Evolutionary conservation across 768 basidiomycete genomes (phyloP).

Genomic region (Russula sp.): DNA sequence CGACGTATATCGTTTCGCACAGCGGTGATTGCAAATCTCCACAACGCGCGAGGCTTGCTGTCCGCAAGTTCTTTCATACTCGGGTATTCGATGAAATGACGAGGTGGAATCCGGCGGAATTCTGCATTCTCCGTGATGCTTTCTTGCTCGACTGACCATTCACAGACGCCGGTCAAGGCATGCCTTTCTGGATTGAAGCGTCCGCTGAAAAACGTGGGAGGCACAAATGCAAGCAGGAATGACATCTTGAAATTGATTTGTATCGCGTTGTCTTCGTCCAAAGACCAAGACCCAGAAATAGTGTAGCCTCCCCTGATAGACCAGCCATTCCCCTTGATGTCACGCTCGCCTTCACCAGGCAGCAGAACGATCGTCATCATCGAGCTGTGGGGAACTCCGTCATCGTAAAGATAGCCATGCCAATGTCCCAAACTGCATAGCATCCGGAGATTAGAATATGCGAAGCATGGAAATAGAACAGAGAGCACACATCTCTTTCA

Average conservation of each 20-base stretch:
- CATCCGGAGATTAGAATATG: neutral
- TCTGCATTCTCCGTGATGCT: slow-evolving; percentile 12
- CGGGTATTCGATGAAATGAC: slow-evolving; percentile 24
- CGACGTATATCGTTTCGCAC: slow-evolving; percentile 23
- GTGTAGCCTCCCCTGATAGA: slow-evolving; percentile 7
- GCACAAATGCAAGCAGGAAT: slow-evolving; percentile 7
- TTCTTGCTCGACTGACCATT: neutral
- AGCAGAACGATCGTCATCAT: slow-evolving; percentile 12
- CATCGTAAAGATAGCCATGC: slow-evolving; percentile 15
- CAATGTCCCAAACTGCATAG: slow-evolving; percentile 8
- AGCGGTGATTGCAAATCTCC: slow-evolving; percentile 28
- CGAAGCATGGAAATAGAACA: neutral
- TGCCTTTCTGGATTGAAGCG: slow-evolving; percentile 4
- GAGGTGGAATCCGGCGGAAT: slow-evolving; percentile 24
- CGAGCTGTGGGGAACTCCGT: neutral
- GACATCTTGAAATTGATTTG: slow-evolving; percentile 17
- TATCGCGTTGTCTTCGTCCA: slow-evolving; percentile 7
- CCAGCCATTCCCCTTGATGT: slow-evolving; percentile 11
- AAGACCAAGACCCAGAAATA: slow-evolving; percentile 17
- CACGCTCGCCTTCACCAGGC: slow-evolving; percentile 2
- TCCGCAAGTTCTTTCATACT: slow-evolving; percentile 21
- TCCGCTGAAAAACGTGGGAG: neutral
- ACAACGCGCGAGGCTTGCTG: slow-evolving; percentile 26
- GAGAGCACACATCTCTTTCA: slow-evolving; percentile 6
- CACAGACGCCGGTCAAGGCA: slow-evolving; percentile 6